A percentile compares a stretch with the other conserved stretches of the same genome.
phyloP scores from a whole-genome alignment of 257 asterid species.

The Gentiana straminea region DNA sequence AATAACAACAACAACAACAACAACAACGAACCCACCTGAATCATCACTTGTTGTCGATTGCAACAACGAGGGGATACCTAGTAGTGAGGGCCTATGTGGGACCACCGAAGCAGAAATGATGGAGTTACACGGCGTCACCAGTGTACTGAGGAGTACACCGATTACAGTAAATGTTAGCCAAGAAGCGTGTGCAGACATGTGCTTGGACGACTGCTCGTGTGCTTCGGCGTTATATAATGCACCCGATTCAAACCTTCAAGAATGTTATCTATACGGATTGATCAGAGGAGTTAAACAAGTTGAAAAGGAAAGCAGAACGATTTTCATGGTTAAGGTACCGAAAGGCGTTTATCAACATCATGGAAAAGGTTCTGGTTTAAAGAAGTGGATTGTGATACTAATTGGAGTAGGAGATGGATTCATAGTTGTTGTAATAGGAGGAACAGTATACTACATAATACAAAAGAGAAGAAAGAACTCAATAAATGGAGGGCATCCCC shows the following conservation, averaged over 20 bases:
- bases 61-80: slow-evolving; percentile 14
- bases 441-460: slow-evolving; percentile 46
- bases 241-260: slow-evolving; percentile 2
- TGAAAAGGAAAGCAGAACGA: slow-evolving; percentile 20
- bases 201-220: slow-evolving; percentile 57
- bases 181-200: slow-evolving; percentile 34
- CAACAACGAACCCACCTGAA: slow-evolving; percentile 11
- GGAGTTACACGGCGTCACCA: slow-evolving; percentile 47
- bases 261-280: slow-evolving; percentile 38
- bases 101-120: slow-evolving; percentile 36
- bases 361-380: slow-evolving; percentile 40
- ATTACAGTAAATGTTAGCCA: slow-evolving; percentile 24
- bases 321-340: slow-evolving; percentile 54
- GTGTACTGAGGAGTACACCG: slow-evolving; percentile 39
- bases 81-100: slow-evolving; percentile 42
- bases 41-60: slow-evolving; percentile 16
- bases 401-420: slow-evolving; percentile 66
- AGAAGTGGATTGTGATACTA: slow-evolving; percentile 50
- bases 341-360: slow-evolving; percentile 23
- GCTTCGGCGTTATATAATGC: slow-evolving; percentile 42
- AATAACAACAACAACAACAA: slow-evolving; percentile 2
- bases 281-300: slow-evolving; percentile 61
- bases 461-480: slow-evolving; percentile 33
- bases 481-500: slow-evolving; percentile 1
- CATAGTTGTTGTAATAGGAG: slow-evolving; percentile 42